phyloP scores from a whole-genome alignment of 345 rosid genomes.

The Rhizophora apiculata region DNA sequence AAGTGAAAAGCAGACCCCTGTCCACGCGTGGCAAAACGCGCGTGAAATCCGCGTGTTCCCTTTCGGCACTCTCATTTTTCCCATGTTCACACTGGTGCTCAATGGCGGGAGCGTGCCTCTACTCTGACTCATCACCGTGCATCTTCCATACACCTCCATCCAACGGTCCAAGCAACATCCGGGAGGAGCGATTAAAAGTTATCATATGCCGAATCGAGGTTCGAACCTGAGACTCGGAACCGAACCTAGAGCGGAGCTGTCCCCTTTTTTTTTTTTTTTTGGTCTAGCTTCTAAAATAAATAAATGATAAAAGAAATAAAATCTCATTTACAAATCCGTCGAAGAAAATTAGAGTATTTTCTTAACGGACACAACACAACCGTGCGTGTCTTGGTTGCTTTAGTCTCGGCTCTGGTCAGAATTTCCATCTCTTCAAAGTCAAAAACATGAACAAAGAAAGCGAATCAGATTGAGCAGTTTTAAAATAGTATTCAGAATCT shows the following conservation, averaged over 20 bases:
- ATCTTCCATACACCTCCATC: conserved; percentile 14
- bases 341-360: too few species aligned
- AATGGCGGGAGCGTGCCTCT: conserved; percentile 9
- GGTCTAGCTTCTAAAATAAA: neutral
- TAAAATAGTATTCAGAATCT: too few species aligned
- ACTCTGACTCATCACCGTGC: conserved; percentile 18
- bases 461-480: too few species aligned
- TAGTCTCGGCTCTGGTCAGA: conserved; percentile 9
- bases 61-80: conserved; percentile 16
- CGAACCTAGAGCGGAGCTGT: conserved; percentile 1
- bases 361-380: conserved; percentile 3
- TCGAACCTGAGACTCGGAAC: conserved; percentile 27
- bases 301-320: too few species aligned
- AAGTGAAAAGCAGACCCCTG: neutral
- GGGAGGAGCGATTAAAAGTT: neutral
- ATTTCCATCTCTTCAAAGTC: neutral
- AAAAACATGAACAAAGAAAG: neutral
- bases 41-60: conserved; percentile 33
- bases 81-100: conserved; percentile 3
- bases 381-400: conserved; percentile 2
- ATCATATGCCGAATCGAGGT: neutral
- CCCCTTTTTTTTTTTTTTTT: neutral
- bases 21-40: conserved; percentile 40
- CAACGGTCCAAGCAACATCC: neutral
- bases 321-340: neutral